Base-by-base conservation (phyloP, 2,329 filamentous ascomycete species). In the Clarireedia monteithiana region DNA sequence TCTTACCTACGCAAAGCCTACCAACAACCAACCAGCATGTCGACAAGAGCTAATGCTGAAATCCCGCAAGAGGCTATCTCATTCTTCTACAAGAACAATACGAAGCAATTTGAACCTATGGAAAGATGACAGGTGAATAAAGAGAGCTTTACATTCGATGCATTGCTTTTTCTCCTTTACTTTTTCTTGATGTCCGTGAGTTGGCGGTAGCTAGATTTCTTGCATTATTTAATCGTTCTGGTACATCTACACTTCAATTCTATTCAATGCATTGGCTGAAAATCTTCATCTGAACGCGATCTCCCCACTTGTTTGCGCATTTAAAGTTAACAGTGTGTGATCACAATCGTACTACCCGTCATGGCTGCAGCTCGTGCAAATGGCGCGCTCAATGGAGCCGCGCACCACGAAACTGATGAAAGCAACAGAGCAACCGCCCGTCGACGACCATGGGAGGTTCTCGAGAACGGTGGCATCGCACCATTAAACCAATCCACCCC, bases 391-490 rank as follows among this genome's bases (percentile, higher is more conserved):
- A 42, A 46, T 14, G 52, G 52, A 54, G 20, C 24, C 15, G 45
- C 45, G 23, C 20, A 36, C 26, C 6, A 6, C 17, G 23, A 12
- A n/a, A 14, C 48, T n/a, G 20, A 30, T 39, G 36, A 39, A 38
- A 6, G 14, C 3, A 17, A 23, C 24, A 42, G 45, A 17, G 34
- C 45, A 50, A 27, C 36, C 38, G n/a, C 6, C 20, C 53, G 15
- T 50, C 53, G 52, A 42, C 52, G 53, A 30, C 46, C 52, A 6
- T 57, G 56, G 45, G 55, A 54, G 12, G n/a, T 54, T 6, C 23
- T 59, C 10, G 38, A 53, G 20, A 53, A 48, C 9, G 59, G 59
- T 40, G 60, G 59, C 17, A 53, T 62, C 1, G 57, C 58, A 4
- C 45, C 47, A 17, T 38, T 45, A 24, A 27, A 50, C 12, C 52